phyloP scores from a whole-genome alignment of 495 filamentous ascomycete species.

The Hypoxylon fuscum region DNA sequence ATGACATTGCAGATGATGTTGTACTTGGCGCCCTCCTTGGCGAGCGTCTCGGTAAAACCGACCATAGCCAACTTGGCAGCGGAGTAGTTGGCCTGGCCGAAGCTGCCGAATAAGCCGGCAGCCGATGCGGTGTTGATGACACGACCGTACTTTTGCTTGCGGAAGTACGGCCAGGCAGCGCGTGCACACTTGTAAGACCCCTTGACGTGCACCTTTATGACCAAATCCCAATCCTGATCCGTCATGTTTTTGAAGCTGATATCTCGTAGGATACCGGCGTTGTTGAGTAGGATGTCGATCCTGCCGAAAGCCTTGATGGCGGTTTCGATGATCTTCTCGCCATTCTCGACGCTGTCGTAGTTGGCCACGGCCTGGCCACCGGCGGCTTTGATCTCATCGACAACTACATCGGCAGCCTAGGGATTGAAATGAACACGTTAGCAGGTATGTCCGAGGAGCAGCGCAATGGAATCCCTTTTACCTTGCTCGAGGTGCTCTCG shows the following conservation, averaged over 20 bases:
- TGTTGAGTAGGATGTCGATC: slow-evolving; percentile 96
- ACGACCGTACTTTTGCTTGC: slow-evolving; percentile 97
- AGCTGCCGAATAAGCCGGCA: slow-evolving; percentile 93
- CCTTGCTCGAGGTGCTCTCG: slow-evolving; percentile 88
- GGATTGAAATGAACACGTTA: slow-evolving; percentile 25
- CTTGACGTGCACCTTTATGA: slow-evolving; percentile 92
- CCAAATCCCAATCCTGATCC: slow-evolving; percentile 94
- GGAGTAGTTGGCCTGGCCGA: slow-evolving; percentile 97
- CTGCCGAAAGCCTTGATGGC: slow-evolving; percentile 92
- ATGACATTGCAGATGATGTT: slow-evolving; percentile 98
- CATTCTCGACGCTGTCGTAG: slow-evolving; percentile 96
- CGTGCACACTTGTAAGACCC: slow-evolving; percentile 96
- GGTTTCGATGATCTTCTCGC: slow-evolving; percentile 95
- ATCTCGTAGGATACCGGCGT: slow-evolving; percentile 96
- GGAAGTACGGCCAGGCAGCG: slow-evolving; percentile 97
- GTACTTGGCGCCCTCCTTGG: slow-evolving; percentile 97
- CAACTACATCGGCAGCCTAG: slow-evolving; percentile 93
- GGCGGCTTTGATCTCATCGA: slow-evolving; percentile 89
- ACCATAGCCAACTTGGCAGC: slow-evolving; percentile 96
- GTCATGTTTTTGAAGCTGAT: slow-evolving; percentile 99
- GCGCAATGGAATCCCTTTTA: slow-evolving; percentile 44
- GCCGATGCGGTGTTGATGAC: slow-evolving; percentile 97
- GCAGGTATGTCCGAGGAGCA: slow-evolving; percentile 1
- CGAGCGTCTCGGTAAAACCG: slow-evolving; percentile 97
- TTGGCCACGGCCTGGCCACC: slow-evolving; percentile 98